Evolutionary conservation across 2,329 filamentous ascomycete genomes (phyloP), one percentile per base, ranked within the genome.

Genomic region (Stemphylium beticola): DNA sequence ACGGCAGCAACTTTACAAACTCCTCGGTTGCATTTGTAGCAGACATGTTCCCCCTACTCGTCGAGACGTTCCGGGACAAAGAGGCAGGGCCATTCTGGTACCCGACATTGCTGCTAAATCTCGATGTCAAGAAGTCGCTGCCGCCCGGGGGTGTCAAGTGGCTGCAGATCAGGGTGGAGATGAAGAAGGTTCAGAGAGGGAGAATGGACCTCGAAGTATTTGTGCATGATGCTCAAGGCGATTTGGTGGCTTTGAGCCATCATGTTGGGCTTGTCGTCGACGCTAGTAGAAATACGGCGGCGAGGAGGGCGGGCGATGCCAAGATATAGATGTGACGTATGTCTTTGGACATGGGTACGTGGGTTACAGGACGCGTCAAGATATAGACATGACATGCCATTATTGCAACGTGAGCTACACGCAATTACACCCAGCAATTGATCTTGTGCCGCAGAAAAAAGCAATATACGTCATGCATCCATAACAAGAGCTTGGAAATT

Each of bases 111-210:
- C 77, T 87, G 15, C 75, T 95, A 69, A 92, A 90, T 69, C 66
- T 96, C 18, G 91, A 96, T 58, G 78, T 92, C 34, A 95, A 93
- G 78, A 90, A 88, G 70, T 73, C 81, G 6, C 71, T 96, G 39
- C 89, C 90, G 0, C 75, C 77, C 4, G 83, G 84, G 37, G 90
- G 91, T 0, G 85, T 85, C 1, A 86, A 91, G 70, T 95, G 89
- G 87, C 69, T 96, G 48, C 87, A 87, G 64, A 79, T 87, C 36
- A 81, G 89, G 29, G 80, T 87, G 11, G 80, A 83, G 49, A 81
- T 86, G 4, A 92, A 91, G 74, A 78, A 81, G 72, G 84, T 93
- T 37, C 82, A 81, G 61, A 87, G 91, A 60, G 91, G 91, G 1
- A 79, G 88, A 54, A 87, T 90, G 69, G 91, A 96, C 77, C 68